Base-by-base conservation (phyloP, 176 grass and related monocot genomes). In the Zea mays region DNA sequence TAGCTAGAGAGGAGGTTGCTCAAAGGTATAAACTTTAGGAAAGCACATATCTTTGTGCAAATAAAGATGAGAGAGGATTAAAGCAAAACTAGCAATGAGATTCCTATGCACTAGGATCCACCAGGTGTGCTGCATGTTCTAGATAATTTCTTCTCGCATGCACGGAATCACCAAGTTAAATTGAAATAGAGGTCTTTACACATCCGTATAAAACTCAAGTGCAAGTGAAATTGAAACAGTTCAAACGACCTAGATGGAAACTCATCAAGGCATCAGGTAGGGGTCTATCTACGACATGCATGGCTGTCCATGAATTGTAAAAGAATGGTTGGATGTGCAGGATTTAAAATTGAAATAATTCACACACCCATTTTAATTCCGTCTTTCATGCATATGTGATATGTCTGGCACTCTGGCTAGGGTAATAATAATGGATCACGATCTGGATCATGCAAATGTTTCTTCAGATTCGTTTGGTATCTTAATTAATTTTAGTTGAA, bases 81-180 rank as follows among this genome's bases (percentile, higher is more conserved):
- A 89, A 89, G 87, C 72, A 77, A 62, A 81, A 89, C 73, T 82
- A 81, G 72, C 73, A 68, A 81, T 39, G 82, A 81, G 87, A 85
- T 89, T 89, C 87, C 70, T 67, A 67, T 77, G 82, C 62, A 78
- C 77, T 78, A 73, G 82, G 78, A 89, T 89, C 82, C 82, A 89
- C 77, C 77, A 81, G 82, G 71, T 74, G 71, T 74, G 73, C 63
- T 81, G 72, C 65, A 58, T 82, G 65, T 50, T 71, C 45, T 21
- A 50, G 68, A 33, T 2, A 69, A 27, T 45, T 47, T 69, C 42
- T 69, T 69, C 12, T 10, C 4, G 9, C 65, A 69, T 35, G 67
- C 45, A 70, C 3, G 0, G 12, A 71, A 16, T 47, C 7, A 71
- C 6, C 44, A 49, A 34, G 12, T 49, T 34, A 69, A 69, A 69